phyloP scores from a whole-genome alignment of 257 asterid species.

The Phtheirospermum japonicum region DNA sequence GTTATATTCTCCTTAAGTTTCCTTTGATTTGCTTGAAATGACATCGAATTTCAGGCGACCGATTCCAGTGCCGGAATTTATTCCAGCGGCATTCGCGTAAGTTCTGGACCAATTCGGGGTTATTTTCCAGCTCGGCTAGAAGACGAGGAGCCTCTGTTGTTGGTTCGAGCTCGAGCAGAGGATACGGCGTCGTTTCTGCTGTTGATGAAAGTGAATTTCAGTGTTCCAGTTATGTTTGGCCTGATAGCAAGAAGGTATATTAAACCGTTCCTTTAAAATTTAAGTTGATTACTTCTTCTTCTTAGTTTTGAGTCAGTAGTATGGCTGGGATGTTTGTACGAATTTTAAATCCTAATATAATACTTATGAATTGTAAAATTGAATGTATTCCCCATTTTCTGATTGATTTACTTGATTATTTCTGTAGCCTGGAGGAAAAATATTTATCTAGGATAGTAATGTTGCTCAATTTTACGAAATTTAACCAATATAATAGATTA shows the following conservation, averaged over 20 bases:
- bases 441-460: not conserved
- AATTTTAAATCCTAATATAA: not conserved
- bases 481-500: not conserved
- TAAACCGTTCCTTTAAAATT: not conserved
- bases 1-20: not conserved
- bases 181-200: slow-evolving; percentile 30
- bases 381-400: not conserved
- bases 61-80: slow-evolving; percentile 22
- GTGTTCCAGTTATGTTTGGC: slow-evolving; percentile 54
- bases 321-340: not conserved
- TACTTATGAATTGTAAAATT: not conserved
- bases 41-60: slow-evolving; percentile 37
- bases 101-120: slow-evolving; percentile 23
- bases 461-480: not conserved
- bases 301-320: not conserved
- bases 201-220: slow-evolving; percentile 37
- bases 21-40: not conserved
- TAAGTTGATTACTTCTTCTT: not conserved
- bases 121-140: slow-evolving; percentile 22
- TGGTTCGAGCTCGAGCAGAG: slow-evolving; percentile 33
- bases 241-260: slow-evolving; percentile 54
- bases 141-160: slow-evolving; percentile 28
- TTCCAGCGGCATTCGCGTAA: slow-evolving; percentile 26
- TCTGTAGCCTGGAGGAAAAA: not conserved
- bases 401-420: not conserved